These are phyloP conservation scores for Ormosia semicastrata DNA, from an alignment of 306 rosid species.

Conservation along the genomic window DNA sequence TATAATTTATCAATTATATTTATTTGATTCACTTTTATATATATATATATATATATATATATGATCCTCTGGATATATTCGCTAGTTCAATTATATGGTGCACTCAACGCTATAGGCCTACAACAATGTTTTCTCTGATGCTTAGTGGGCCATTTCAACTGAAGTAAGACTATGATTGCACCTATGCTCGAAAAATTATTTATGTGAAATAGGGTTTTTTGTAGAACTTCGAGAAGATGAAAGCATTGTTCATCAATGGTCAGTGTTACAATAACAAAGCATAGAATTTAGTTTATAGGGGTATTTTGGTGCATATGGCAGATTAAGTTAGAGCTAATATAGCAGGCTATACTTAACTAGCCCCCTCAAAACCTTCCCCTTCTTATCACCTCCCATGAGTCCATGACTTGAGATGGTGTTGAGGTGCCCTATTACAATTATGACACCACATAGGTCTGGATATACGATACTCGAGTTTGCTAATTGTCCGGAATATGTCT, in stretches of 20 bases:
- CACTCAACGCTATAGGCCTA: too few relatives aligned
- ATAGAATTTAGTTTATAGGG: neutral
- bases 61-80: neutral
- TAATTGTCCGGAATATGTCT: neutral
- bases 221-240: neutral
- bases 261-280: neutral
- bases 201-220: neutral
- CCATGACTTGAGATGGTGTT: neutral
- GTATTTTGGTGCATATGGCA: neutral
- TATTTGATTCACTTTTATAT: too few relatives aligned
- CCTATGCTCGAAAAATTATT: neutral
- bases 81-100: neutral
- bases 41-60: too few relatives aligned
- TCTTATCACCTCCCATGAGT: neutral
- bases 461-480: neutral
- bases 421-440: neutral
- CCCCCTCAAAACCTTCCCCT: neutral
- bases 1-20: too few relatives aligned
- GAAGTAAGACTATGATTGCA: neutral
- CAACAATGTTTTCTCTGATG: too few relatives aligned
- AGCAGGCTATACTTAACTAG: neutral
- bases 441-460: neutral
- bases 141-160: conserved; percentile 7
- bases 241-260: neutral
- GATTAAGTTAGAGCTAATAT: neutral